Evolutionary conservation across 192 early-diverging fungal genomes (phyloP).

Genomic region (Mortierella hygrophila): DNA sequence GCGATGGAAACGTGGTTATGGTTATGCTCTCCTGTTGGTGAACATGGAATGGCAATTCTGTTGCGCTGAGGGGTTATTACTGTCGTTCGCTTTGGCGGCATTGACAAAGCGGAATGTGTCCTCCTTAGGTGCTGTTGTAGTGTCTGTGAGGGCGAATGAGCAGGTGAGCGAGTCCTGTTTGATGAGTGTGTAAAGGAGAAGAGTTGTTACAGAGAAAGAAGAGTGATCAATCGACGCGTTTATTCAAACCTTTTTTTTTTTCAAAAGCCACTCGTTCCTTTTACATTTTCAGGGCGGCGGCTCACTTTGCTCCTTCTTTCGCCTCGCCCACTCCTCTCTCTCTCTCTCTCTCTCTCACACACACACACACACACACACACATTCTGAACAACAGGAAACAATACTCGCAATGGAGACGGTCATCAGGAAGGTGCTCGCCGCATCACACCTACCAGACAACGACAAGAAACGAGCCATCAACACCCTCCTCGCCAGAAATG

Average conservation of each 20-base stretch:
- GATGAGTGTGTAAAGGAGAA: not conserved
- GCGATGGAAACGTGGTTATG: not conserved
- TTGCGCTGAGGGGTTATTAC: not conserved
- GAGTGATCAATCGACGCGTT: not conserved
- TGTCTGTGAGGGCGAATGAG: not conserved
- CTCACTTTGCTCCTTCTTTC: not conserved
- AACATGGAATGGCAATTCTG: not conserved
- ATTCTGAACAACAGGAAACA: not conserved
- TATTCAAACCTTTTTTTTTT: not conserved
- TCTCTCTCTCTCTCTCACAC: not conserved
- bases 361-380: too few species aligned
- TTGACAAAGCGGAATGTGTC: not conserved
- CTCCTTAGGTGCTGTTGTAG: not conserved
- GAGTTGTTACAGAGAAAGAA: not conserved
- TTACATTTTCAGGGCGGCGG: too few species aligned
- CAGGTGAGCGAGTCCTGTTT: not conserved
- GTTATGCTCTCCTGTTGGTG: too few species aligned
- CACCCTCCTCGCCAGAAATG: constrained; percentile 12
- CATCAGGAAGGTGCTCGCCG: constrained; percentile 34
- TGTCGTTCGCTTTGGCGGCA: constrained; percentile 42
- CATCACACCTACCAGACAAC: constrained; percentile 13
- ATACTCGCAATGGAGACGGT: constrained; percentile 24
- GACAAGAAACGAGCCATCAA: constrained; percentile 23
- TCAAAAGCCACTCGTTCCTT: constrained; percentile 11
- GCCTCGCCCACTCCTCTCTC: too few species aligned